Evolutionary conservation across 306 rosid genomes (phyloP), one percentile per base, ranked within the genome.

Genomic region (Albizia julibrissin): DNA sequence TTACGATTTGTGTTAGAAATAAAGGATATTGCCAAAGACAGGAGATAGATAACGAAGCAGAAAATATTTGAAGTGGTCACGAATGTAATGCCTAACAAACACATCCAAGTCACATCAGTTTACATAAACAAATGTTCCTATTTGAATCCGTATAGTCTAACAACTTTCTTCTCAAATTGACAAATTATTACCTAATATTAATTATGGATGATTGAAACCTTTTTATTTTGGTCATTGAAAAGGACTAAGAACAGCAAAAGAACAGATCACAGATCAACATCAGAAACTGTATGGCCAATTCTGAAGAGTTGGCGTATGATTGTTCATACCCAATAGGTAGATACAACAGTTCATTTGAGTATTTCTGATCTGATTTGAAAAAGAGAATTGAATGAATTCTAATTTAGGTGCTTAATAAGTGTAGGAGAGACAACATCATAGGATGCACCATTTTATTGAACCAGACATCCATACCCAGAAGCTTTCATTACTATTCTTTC

Each of bases 401-500:
- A 40, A 19, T 56, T 56, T 59, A 34, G 66, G 33, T 33, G 44
- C 33, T 69, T 31, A 46, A 69, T 11, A 47, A 85, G 29, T 65
- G 69, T 64, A 27, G 40, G 64, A 46, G 37, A 74, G 81, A 86
- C 85, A 86, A 77, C 29, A 78, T 72, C 49, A 43, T 31, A 15
- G 68, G 50, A 89, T 54, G 82, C 69, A 71, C 80, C 11, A 31
- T 64, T 64, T 64, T 64, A 64, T 29, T 6, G 11, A 64, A 64
- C 69, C 37, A 27, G 39, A 62, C 69, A 64, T 64, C 40, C 69
- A 29, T 64, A 69, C 66, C 70, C 54, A 83, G 34, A 80, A 77
- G 66, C 87, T 79, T 82, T 62, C 79, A 26, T 70, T 31, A 81
- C 71, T 52, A 65, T 84, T 84, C 78, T 74, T 74, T 83, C 88